phyloP scores from a whole-genome alignment of 164 flowering plant genomes.

The Piper betle region DNA sequence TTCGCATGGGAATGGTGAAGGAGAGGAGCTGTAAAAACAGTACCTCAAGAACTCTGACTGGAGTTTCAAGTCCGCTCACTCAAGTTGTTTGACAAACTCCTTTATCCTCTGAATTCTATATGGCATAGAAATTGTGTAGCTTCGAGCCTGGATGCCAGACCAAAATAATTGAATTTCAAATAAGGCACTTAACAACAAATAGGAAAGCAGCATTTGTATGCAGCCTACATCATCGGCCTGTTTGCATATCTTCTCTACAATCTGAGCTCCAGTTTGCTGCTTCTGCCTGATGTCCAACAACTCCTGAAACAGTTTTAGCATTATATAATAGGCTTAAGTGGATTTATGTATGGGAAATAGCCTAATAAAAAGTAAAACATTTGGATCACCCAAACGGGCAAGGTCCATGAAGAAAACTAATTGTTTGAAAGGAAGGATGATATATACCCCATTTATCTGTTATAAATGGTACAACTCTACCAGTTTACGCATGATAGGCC shows the following conservation, averaged over 20 bases:
- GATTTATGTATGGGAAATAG: neutral
- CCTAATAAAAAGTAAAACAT: neutral
- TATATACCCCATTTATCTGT: too few relatives aligned
- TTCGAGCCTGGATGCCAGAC: conserved; percentile 48
- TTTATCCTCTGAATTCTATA: conserved; percentile 78
- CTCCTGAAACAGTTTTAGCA: conserved; percentile 36
- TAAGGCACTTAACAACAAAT: neutral
- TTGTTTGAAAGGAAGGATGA: too few relatives aligned
- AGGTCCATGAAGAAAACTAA: neutral
- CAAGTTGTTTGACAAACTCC: conserved; percentile 84
- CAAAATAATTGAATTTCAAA: neutral
- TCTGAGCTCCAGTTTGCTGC: conserved; percentile 43
- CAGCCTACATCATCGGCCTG: conserved; percentile 76
- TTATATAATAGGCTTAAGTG: neutral
- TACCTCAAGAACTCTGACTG: conserved; percentile 95
- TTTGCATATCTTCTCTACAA: conserved; percentile 62
- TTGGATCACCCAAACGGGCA: neutral
- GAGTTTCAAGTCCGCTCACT: conserved; percentile 82
- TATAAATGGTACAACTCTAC: too few relatives aligned
- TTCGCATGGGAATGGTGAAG: neutral
- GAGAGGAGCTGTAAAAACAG: neutral
- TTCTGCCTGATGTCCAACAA: conserved; percentile 51
- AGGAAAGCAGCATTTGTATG: conserved; percentile 2
- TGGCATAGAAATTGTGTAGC: conserved; percentile 82
- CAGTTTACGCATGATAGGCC: too few relatives aligned